Base-by-base conservation (phyloP, 192 early-diverging fungal species). In the Gaertneriomyces sp. region DNA sequence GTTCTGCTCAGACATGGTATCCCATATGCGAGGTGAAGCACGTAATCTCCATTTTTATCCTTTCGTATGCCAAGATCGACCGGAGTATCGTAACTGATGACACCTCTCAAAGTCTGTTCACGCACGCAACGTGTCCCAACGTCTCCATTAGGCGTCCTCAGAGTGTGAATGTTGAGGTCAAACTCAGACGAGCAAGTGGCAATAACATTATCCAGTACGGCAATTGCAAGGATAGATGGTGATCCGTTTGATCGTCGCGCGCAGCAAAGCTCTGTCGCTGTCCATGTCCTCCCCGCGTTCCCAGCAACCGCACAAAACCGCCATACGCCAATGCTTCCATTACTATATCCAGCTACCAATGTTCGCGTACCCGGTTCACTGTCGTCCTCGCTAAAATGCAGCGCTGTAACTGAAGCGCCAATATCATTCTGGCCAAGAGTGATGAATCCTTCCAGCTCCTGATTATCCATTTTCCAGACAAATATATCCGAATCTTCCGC, bases 161-260 rank as follows among this genome's bases (percentile, higher is more conserved):
- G 8, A 40, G 25, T 38, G 54, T 66, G 46, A 43, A 66, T 19
- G 17, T 33, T 42, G 12, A 66, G 19, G 12, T 66, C 64, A 57
- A 57, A 57, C 16, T 66, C 38, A 10, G 64, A 66, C 4, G 52
- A 39, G 44, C 64, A 66, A 3, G 42, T 56, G 16, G 46, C 54
- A 41, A 66, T 45, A 38, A 57, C 20, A 41, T 12, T 45, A 19
- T 66, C 55, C n/a, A n/a, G 17, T 12, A 57, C 47, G 10, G 64
- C 54, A 12, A 56, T 45, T n/a, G 53, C 52, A 17, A 66, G n/a
- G 1, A 64, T n/a, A 7, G 54, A 14, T 19, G 17, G 0, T 17
- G 6, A n/a, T 8, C 12, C 9, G 1, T n/a, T 14, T 14, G 7
- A 6, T 45, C 44, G 19, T n/a, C 11, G 16, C n/a, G 47, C 40